These are phyloP conservation scores for Arachis hypogaea DNA, from an alignment of 306 rosid species.

Conservation along the genomic window DNA sequence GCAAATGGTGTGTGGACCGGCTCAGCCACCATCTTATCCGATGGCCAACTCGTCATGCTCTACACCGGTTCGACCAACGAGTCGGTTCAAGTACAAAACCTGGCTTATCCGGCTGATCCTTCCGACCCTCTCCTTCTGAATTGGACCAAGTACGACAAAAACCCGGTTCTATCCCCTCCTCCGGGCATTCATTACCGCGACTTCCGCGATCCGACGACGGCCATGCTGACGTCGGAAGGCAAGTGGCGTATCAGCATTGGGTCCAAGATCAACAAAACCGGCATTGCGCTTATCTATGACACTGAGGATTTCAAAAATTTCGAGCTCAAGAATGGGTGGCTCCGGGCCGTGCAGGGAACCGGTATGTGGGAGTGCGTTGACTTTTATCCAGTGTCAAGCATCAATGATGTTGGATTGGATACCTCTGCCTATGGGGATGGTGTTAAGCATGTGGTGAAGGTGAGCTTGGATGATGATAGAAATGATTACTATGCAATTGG, in stretches of 20 bases:
- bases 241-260: conserved; percentile 85
- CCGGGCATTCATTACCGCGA: conserved; percentile 61
- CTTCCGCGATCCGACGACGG: conserved; percentile 95
- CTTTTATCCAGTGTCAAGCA: conserved; percentile 71
- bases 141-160: conserved; percentile 75
- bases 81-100: conserved; percentile 81
- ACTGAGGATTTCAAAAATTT: conserved; percentile 72
- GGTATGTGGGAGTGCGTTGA: conserved; percentile 99
- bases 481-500: conserved; percentile 89
- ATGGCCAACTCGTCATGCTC: conserved; percentile 71
- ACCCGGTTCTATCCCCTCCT: conserved; percentile 88
- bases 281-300: conserved; percentile 75
- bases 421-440: conserved; percentile 61
- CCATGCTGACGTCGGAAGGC: conserved; percentile 75
- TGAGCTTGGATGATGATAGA: conserved; percentile 77
- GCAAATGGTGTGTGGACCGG: conserved; percentile 86
- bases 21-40: conserved; percentile 78
- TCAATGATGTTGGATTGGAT: conserved; percentile 53
- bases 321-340: conserved; percentile 55
- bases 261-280: conserved; percentile 71
- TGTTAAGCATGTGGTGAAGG: conserved; percentile 85
- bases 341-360: conserved; percentile 69
- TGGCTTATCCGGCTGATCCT: conserved; percentile 76
- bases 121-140: conserved; percentile 76
- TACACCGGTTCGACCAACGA: conserved; percentile 90